Percentiles rank a stretch among this genome's conserved stretches.
Conservation (phyloP, 2,329 filamentous ascomycete genomes). For the Pseudogymnoascus sp. region DNA sequence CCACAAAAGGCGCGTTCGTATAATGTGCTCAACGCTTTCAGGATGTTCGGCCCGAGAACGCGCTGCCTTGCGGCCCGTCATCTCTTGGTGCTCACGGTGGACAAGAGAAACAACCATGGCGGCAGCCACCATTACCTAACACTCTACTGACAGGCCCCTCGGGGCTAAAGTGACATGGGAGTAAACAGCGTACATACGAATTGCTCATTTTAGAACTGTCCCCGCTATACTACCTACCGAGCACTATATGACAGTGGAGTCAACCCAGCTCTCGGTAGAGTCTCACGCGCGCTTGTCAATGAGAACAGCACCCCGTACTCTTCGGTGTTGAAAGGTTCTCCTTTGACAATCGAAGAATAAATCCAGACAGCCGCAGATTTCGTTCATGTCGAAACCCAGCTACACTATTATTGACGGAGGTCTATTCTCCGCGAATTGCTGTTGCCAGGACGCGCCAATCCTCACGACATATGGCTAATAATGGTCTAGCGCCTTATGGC, state of each 20-base stretch:
- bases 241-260: neutral
- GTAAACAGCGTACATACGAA: neutral
- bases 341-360: neutral
- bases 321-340: neutral
- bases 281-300: neutral
- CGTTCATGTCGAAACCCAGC: neutral
- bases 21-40: neutral
- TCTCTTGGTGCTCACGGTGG: neutral
- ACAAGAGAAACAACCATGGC: neutral
- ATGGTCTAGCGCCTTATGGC: neutral
- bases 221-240: neutral
- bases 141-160: neutral
- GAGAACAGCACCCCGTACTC: neutral
- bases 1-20: neutral
- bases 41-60: neutral
- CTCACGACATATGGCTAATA: neutral
- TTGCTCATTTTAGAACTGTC: neutral
- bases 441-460: neutral
- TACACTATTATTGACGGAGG: neutral
- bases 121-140: neutral
- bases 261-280: neutral
- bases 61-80: neutral
- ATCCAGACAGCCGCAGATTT: neutral
- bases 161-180: neutral
- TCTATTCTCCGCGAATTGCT: neutral